Percentiles rank a stretch among this genome's conserved stretches.
These are phyloP conservation scores for Macrolepiota fuliginosa DNA, from an alignment of 768 basidiomycete genomes.

Conservation along the genomic window DNA sequence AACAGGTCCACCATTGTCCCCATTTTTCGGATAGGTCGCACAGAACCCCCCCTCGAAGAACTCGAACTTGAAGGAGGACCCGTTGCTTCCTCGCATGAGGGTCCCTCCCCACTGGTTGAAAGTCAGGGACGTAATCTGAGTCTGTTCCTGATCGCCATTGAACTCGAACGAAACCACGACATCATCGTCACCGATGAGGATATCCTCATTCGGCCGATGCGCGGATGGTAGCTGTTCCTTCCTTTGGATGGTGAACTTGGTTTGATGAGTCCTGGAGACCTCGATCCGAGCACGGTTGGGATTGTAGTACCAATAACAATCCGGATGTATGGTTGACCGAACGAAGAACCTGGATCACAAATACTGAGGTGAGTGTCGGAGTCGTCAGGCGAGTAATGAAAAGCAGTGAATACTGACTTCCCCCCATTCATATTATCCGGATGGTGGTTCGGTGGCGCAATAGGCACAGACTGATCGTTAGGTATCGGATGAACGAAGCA, in stretches of 20 bases:
- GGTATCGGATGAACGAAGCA: background rate
- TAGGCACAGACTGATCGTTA: background rate
- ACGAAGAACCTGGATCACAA: background rate
- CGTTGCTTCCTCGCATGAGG: background rate
- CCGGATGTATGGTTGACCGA: background rate
- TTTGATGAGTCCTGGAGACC: background rate
- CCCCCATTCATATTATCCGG: background rate
- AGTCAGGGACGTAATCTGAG: background rate
- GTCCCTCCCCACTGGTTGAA: background rate
- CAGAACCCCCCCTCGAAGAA: background rate
- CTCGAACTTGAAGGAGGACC: background rate
- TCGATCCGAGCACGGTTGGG: background rate
- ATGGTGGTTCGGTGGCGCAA: background rate
- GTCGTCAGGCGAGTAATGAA: background rate
- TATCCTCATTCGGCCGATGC: background rate
- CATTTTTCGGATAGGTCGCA: background rate
- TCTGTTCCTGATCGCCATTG: background rate
- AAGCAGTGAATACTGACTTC: background rate
- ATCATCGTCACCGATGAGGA: background rate
- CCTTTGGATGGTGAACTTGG: background rate
- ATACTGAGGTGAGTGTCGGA: background rate
- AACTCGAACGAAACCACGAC: background rate
- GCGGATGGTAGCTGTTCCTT: background rate
- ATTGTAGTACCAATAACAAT: background rate
- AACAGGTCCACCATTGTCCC: background rate